phyloP scores from a whole-genome alignment of 2,329 filamentous ascomycete genomes.

The Pseudogymnoascus sp. region DNA sequence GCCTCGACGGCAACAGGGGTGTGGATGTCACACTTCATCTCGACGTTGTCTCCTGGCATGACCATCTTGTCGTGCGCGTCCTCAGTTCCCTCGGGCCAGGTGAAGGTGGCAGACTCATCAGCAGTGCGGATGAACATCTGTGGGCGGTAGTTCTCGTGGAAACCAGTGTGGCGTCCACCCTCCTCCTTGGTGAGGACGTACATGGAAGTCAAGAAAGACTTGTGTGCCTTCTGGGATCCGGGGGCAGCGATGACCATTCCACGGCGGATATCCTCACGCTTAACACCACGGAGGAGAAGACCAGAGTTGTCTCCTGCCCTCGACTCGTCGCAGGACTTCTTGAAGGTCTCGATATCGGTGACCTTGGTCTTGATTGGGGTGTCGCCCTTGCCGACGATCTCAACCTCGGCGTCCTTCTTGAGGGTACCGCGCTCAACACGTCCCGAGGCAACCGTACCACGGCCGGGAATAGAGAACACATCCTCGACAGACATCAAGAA shows the following conservation, averaged over 20 bases:
- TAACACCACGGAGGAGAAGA: conserved; percentile 88
- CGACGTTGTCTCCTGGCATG: conserved; percentile 97
- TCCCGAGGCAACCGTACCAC: conserved; percentile 93
- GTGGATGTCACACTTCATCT: conserved; percentile 86
- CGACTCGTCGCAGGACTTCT: conserved; percentile 97
- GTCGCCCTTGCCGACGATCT: conserved; percentile 80
- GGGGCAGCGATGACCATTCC: conserved; percentile 91
- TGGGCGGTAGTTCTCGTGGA: conserved; percentile 91
- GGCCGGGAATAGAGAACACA: conserved; percentile 81
- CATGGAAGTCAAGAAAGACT: conserved; percentile 88
- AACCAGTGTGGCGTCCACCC: conserved; percentile 92
- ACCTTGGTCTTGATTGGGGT: conserved; percentile 95
- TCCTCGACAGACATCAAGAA: conserved; percentile 99
- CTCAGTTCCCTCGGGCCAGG: conserved; percentile 77
- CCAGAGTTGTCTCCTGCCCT: conserved; percentile 97
- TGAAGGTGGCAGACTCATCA: conserved; percentile 68
- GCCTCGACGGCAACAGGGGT: conserved; percentile 80
- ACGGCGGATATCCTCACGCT: conserved; percentile 87
- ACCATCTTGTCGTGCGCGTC: conserved; percentile 69
- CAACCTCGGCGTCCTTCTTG: conserved; percentile 90
- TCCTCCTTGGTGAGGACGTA: conserved; percentile 98
- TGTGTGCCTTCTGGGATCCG: conserved; percentile 75
- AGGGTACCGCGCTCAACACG: conserved; percentile 92
- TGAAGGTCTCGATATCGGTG: conserved; percentile 99
- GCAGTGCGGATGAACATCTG: conserved; percentile 95